Evolutionary conservation across 768 basidiomycete species (phyloP).

Genomic region (Pulveroboletus frians): DNA sequence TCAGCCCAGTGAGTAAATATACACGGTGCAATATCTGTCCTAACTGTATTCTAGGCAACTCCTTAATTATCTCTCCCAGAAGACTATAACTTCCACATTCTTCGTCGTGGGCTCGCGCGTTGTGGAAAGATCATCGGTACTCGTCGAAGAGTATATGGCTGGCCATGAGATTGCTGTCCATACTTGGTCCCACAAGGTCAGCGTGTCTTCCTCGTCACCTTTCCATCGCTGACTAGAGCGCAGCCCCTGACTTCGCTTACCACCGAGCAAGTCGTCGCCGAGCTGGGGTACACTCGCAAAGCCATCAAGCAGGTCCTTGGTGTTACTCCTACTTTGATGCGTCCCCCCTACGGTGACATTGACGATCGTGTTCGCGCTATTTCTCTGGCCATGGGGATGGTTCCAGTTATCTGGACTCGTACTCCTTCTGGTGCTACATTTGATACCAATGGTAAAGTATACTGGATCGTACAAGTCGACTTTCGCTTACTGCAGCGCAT

Average conservation of each 20-base stretch:
- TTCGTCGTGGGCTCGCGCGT: constrained; percentile 87
- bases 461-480: background rate
- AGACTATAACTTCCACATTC: constrained; percentile 71
- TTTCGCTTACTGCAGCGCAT: constrained; percentile 11
- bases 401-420: constrained; percentile 87
- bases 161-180: constrained; percentile 82
- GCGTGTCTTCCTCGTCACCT: constrained; percentile 7
- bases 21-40: background rate
- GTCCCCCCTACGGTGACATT: constrained; percentile 80
- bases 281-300: constrained; percentile 88
- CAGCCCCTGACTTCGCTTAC: constrained; percentile 66
- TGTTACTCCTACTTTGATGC: constrained; percentile 73
- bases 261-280: constrained; percentile 83
- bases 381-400: constrained; percentile 83
- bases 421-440: constrained; percentile 50
- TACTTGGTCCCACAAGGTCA: constrained; percentile 83
- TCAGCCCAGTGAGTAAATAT: constrained; percentile 45
- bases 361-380: constrained; percentile 94
- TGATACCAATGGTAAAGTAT: constrained; percentile 62
- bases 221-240: constrained; percentile 11
- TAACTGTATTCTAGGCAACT: constrained; percentile 43
- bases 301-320: constrained; percentile 73
- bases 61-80: constrained; percentile 66
- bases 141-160: constrained; percentile 75
- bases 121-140: constrained; percentile 67